Evolutionary conservation across 257 asterid genomes (phyloP), one percentile per base, ranked within the genome.

Genomic region (Solanum paucissectum): DNA sequence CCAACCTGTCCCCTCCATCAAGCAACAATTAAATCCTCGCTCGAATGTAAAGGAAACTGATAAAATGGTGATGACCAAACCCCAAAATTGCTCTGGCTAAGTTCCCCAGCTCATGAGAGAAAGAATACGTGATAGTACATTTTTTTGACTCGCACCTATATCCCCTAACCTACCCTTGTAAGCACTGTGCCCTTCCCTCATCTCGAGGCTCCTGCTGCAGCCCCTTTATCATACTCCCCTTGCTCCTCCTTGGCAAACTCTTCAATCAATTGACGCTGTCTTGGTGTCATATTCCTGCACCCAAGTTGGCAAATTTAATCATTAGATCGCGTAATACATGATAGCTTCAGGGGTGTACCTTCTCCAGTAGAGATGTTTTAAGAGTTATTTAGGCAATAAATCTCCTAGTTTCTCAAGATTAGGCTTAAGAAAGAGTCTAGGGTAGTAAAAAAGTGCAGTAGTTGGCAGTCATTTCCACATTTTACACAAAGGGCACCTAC

Each of bases 181-280:
- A 55, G 62, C 23, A 32, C 7, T 32, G 27, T 5, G 6, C 71
- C 12, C 25, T 5, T 1, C 25, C 21, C 38, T 92, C 94, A 96
- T 81, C 95, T 88, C 5, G 97, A 91, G 12, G 94, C 98, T 71
- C 96, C 94, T 46, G 98, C 99, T 85, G 95, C 96, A 20, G 95
- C 93, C 25, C 76, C 91, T 87, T 89, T 91, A 40, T 92, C 94
- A 7, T 87, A 91, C 38, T 94, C 96, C 23, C 91, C 86, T 86
- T 92, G 96, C 89, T 94, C 97, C 85, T 93, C 98, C 92, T 92
- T 95, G 69, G 89, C 93, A 68, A 94, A 92, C 91, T 95, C 98
- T 88, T 94, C 96, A 18, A 95, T 90, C 89, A 95, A 83, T 85
- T 94, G 89, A 10, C 95, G 94, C 88, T 95, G 98, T 89, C 93